Conservation (phyloP, 2,329 filamentous ascomycete species). For the Sporothrix protearum region DNA sequence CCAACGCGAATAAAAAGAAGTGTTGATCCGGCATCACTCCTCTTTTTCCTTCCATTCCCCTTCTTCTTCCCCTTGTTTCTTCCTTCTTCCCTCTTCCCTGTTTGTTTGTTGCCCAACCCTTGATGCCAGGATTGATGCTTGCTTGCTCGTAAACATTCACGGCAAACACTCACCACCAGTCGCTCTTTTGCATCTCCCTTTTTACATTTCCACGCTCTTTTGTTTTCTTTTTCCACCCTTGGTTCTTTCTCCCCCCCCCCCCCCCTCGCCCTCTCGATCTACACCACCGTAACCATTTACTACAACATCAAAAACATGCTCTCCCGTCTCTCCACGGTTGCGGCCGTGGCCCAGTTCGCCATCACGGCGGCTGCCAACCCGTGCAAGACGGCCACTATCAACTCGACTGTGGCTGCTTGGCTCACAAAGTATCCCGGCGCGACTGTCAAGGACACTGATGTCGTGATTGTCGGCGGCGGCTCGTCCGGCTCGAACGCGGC, state of each 20-base stretch:
- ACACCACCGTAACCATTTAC: background rate
- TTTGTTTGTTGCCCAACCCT: background rate
- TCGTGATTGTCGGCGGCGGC: slow-evolving; percentile 39
- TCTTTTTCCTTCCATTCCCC: background rate
- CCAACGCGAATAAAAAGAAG: background rate
- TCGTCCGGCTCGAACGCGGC: slow-evolving; percentile 40
- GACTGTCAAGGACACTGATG: slow-evolving; percentile 29
- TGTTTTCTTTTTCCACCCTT: background rate
- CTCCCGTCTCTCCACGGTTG: background rate
- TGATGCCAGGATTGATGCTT: slow-evolving; percentile 18
- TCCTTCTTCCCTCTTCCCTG: background rate
- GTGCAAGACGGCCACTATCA: background rate
- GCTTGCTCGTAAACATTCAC: slow-evolving; percentile 3
- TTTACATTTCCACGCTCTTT: slow-evolving; percentile 2
- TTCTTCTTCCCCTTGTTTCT: background rate
- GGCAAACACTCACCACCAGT: slow-evolving; percentile 15
- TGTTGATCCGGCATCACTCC: slow-evolving; percentile 7
- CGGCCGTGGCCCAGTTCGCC: slow-evolving; percentile 12
- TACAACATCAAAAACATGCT: background rate
- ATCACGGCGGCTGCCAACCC: background rate
- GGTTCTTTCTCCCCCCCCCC: background rate
- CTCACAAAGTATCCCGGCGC: slow-evolving; percentile 7
- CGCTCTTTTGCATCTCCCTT: slow-evolving; percentile 14
- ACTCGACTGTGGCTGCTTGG: slow-evolving; percentile 9
- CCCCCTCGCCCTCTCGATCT: background rate